These are phyloP conservation scores for Mycena venus DNA, from an alignment of 768 basidiomycete genomes.

Conservation along the genomic window DNA sequence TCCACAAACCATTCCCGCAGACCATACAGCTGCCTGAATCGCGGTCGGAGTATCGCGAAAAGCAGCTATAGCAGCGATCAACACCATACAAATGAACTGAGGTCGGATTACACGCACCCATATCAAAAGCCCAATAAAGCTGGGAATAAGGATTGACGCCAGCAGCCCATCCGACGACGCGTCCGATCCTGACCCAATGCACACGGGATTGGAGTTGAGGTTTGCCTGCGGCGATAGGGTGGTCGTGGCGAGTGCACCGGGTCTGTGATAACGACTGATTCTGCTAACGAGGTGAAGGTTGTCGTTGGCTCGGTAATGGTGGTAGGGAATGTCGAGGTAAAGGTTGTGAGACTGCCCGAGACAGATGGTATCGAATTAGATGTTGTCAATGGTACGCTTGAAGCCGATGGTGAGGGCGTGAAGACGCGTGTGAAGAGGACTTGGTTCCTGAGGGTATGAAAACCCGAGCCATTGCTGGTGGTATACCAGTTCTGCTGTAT, in stretches of 20 bases:
- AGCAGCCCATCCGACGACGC: slow-evolving; percentile 72
- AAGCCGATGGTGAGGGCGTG: slow-evolving; percentile 1
- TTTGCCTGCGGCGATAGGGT: slow-evolving; percentile 15
- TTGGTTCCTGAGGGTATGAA: slow-evolving; percentile 26
- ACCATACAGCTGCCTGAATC: slow-evolving; percentile 79
- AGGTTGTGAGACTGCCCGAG: slow-evolving; percentile 22
- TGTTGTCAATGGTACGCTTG: neutral
- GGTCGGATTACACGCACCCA: slow-evolving; percentile 65
- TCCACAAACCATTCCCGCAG: slow-evolving; percentile 84
- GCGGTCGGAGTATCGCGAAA: slow-evolving; percentile 78
- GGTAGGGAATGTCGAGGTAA: slow-evolving; percentile 26
- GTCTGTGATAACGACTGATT: slow-evolving; percentile 26
- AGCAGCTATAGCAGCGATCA: slow-evolving; percentile 57
- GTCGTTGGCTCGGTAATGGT: slow-evolving; percentile 24
- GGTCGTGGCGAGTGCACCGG: slow-evolving; percentile 9
- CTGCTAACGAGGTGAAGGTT: slow-evolving; percentile 28
- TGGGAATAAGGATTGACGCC: slow-evolving; percentile 69
- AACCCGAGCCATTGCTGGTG: slow-evolving; percentile 33
- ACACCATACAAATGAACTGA: neutral
- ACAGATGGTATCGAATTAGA: neutral
- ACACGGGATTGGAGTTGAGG: slow-evolving; percentile 55
- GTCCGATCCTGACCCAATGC: slow-evolving; percentile 77
- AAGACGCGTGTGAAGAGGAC: slow-evolving; percentile 4
- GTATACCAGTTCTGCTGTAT: slow-evolving; percentile 31
- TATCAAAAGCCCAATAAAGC: slow-evolving; percentile 69